These are phyloP conservation scores for Pochonia chlamydosporia DNA, from an alignment of 2,329 filamentous ascomycete species.

Conservation along the genomic window DNA sequence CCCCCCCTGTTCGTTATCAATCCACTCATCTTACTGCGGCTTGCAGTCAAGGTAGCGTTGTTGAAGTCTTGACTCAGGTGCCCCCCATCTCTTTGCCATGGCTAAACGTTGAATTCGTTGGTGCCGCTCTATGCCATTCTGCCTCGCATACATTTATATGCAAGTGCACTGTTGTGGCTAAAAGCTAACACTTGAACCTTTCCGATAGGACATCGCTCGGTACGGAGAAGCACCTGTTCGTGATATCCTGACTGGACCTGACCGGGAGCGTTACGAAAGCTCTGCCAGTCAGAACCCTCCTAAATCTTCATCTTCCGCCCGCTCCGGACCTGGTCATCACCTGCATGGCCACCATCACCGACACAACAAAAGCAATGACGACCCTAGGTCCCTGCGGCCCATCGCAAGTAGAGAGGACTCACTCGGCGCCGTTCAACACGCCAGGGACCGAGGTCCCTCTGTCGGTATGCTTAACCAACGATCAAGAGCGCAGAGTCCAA, in stretches of 20 bases:
- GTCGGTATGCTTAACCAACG: slow-evolving; percentile 38
- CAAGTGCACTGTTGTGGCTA: neutral
- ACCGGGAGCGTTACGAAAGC: slow-evolving; percentile 61
- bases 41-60: neutral
- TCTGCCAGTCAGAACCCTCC: slow-evolving; percentile 38
- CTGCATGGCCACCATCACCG: slow-evolving; percentile 58
- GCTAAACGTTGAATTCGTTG: neutral
- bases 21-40: slow-evolving; percentile 1
- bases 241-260: slow-evolving; percentile 61
- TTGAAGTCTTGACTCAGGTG: neutral
- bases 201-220: slow-evolving; percentile 60
- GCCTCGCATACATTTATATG: neutral
- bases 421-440: slow-evolving; percentile 34
- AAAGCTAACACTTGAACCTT: slow-evolving; percentile 1
- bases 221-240: slow-evolving; percentile 75
- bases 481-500: slow-evolving; percentile 72
- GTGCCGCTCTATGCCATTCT: neutral
- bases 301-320: slow-evolving; percentile 58
- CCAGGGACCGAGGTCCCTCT: slow-evolving; percentile 48
- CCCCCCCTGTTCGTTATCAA: slow-evolving; percentile 2
- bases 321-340: slow-evolving; percentile 57
- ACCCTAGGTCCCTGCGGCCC: slow-evolving; percentile 62
- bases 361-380: slow-evolving; percentile 66
- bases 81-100: neutral
- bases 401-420: slow-evolving; percentile 67